Percentiles rank a stretch among this genome's conserved stretches.
These are phyloP conservation scores for Stephania cephalantha DNA, from an alignment of 164 flowering plant genomes.

Conservation along the genomic window DNA sequence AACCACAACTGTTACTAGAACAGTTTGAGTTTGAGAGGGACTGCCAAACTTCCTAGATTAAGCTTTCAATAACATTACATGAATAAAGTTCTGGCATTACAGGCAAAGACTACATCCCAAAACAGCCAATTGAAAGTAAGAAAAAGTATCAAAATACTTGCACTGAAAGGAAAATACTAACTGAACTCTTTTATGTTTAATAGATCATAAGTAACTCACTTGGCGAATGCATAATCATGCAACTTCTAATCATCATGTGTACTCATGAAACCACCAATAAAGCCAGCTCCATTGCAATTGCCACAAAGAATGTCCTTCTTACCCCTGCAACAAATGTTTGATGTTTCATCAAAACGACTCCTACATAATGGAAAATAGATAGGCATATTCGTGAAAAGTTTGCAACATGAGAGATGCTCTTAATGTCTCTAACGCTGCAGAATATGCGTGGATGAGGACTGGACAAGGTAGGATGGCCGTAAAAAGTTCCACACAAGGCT, in stretches of 20 bases:
- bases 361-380: not conserved
- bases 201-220: not conserved
- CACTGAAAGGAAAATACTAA: not conserved
- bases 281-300: conserved; percentile 91
- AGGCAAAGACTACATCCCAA: not conserved
- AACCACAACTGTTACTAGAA: conserved; percentile 3
- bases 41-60: not conserved
- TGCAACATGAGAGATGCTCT: not conserved
- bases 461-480: not conserved
- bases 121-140: not conserved
- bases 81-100: not conserved
- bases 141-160: not conserved
- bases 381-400: not conserved
- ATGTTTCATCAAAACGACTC: not conserved
- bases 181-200: not conserved
- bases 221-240: not conserved
- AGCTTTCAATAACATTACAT: not conserved
- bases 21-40: not conserved
- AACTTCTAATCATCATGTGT: conserved; percentile 37
- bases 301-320: conserved; percentile 81
- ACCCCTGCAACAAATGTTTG: conserved; percentile 50
- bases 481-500: too few relatives aligned
- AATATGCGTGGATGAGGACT: not conserved
- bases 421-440: not conserved
- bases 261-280: conserved; percentile 90